phyloP scores from a whole-genome alignment of 176 grass and related monocot species.

The Melocanna baccifera region DNA sequence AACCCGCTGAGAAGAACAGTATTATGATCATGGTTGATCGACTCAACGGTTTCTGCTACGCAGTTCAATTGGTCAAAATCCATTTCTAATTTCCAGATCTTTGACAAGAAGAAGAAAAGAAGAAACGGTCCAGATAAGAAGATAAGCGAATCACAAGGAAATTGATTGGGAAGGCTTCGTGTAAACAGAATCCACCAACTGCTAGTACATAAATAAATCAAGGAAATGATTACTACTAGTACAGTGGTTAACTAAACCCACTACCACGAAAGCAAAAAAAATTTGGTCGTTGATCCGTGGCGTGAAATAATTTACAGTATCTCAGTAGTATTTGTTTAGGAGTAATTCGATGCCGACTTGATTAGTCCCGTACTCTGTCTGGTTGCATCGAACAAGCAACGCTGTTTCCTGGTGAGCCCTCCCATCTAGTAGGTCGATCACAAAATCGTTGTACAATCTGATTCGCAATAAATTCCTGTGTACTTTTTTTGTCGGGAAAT shows the following conservation, averaged over 20 bases:
- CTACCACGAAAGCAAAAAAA: not conserved
- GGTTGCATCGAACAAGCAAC: too few relatives aligned
- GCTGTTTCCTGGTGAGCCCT: too few relatives aligned
- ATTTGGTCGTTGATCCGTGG: not conserved
- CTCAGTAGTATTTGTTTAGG: too few relatives aligned
- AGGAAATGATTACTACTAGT: not conserved
- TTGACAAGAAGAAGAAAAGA: not conserved
- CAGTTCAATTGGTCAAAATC: conserved; percentile 14
- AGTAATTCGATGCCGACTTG: too few relatives aligned
- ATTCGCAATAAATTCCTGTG: too few relatives aligned
- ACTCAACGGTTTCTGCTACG: conserved; percentile 4
- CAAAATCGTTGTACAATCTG: too few relatives aligned
- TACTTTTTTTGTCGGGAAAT: too few relatives aligned
- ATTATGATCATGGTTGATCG: not conserved
- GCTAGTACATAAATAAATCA: not conserved
- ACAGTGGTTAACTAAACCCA: conserved; percentile 27
- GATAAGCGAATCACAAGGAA: not conserved
- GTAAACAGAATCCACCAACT: conserved; percentile 37
- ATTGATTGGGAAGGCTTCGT: not conserved
- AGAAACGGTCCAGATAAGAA: not conserved
- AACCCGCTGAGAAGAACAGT: not conserved
- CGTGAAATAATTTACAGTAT: not conserved
- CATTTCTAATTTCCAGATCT: not conserved
- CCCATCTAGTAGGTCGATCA: too few relatives aligned
- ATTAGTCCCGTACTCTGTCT: too few relatives aligned